A percentile compares a stretch with the other conserved stretches of the same genome.
Conservation (phyloP, 1,284 basidiomycete genomes). For the Porphyrellus sp. region DNA sequence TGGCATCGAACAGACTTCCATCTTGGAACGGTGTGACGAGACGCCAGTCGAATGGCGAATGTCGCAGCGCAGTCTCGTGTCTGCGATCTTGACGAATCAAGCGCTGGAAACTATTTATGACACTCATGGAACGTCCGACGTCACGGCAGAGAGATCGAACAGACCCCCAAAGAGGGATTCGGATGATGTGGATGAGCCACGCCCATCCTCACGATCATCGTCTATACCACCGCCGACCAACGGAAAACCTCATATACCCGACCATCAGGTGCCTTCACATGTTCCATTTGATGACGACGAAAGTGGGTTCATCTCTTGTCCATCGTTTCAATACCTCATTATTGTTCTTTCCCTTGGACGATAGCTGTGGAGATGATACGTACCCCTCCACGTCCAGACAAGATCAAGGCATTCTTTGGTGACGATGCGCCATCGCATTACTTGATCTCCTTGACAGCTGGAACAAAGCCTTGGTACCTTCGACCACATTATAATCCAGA, state of each 20-base stretch:
- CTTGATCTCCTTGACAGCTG: constrained; percentile 39
- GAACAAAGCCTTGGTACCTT: constrained; percentile 64
- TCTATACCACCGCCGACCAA: constrained; percentile 10
- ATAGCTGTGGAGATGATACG: constrained; percentile 19
- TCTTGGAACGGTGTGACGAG: constrained; percentile 41
- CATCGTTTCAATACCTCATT: neutral
- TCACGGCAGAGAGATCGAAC: constrained; percentile 11
- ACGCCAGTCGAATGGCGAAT: constrained; percentile 48
- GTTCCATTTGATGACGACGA: constrained; percentile 19
- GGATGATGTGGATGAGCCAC: constrained; percentile 3
- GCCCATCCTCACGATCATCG: constrained; percentile 3
- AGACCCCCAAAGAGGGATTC: constrained; percentile 12
- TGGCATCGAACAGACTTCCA: constrained; percentile 42
- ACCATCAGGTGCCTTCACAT: neutral
- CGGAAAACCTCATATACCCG: constrained; percentile 5
- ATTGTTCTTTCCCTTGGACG: neutral
- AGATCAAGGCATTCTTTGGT: constrained; percentile 62
- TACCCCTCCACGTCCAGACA: constrained; percentile 33
- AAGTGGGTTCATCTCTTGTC: constrained; percentile 2
- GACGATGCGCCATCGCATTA: constrained; percentile 49
- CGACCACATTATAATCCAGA: constrained; percentile 59
- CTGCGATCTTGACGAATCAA: constrained; percentile 28
- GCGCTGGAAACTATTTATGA: constrained; percentile 24
- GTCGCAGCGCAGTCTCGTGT: constrained; percentile 42
- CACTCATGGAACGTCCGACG: constrained; percentile 10